Evolutionary conservation across 306 rosid species (phyloP), one percentile per base, ranked within the genome.

Genomic region (Argentina anserina): DNA sequence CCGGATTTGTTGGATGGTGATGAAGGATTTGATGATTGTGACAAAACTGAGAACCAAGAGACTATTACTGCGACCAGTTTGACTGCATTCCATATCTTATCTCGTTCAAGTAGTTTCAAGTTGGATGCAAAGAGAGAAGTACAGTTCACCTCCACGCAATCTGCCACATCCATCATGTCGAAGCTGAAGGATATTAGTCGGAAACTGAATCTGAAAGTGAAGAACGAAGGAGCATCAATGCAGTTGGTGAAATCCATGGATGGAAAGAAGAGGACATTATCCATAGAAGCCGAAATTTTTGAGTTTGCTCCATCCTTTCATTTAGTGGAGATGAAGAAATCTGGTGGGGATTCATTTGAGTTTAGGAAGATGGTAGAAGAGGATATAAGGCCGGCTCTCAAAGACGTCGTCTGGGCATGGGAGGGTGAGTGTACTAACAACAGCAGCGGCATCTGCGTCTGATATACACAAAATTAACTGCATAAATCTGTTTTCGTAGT

Each of bases 321-420:
- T 63, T 74, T 87, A 68, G 87, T 87, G 20, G 92, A 87, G 80
- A 73, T 87, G 81, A 83, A 76, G 60, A 87, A 85, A 65, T 73
- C 84, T 11, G 79, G 74, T 50, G 89, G 92, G 3, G 89, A 87
- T 56, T 74, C 89, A 75, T 65, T 85, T 67, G 92, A 87, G 58
- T 85, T 76, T 82, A 80, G 75, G 75, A 77, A 70, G 68, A 50
- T 83, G 71, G 26, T 85, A 73, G 67, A 81, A 45, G 78, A 83
- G 34, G 83, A 75, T 9, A 68, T 87, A 50, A 85, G 79, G 81
- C 89, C 89, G 8, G 81, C 89, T 65, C 87, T 87, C 21, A 58
- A 81, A 34, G 89, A 85, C 29, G 75, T 87, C 68, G 85, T 83
- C 37, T 85, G 86, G 90, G 77, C 79, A 80, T 88, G 90, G 87